These are phyloP conservation scores for Fusarium chlamydosporum DNA, from an alignment of 2,329 filamentous ascomycete genomes.

Conservation along the genomic window DNA sequence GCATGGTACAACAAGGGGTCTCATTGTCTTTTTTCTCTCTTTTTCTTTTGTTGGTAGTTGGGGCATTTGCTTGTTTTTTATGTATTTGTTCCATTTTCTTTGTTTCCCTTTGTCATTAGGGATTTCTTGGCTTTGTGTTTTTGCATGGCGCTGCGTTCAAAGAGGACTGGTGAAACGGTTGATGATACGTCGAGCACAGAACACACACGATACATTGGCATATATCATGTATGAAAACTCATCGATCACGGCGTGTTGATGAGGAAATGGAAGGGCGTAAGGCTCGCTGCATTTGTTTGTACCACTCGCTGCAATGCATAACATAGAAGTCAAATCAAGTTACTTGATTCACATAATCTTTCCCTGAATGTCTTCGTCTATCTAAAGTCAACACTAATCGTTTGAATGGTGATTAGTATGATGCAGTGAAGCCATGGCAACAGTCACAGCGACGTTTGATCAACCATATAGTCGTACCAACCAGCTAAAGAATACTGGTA, in stretches of 20 bases:
- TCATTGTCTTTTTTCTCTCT: slow-evolving; percentile 25
- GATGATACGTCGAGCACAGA: slow-evolving; percentile 35
- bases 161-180: slow-evolving; percentile 40
- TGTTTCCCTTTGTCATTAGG: slow-evolving; percentile 15
- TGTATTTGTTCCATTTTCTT: slow-evolving; percentile 10
- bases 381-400: background rate
- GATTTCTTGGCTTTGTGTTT: slow-evolving; percentile 25
- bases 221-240: slow-evolving; percentile 34
- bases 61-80: slow-evolving; percentile 5
- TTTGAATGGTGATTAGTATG: background rate
- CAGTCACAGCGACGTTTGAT: background rate
- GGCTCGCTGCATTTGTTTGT: slow-evolving; percentile 26
- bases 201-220: slow-evolving; percentile 38
- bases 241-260: slow-evolving; percentile 23
- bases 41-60: slow-evolving; percentile 19
- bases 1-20: slow-evolving; percentile 26
- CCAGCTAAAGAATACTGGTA: too few species aligned
- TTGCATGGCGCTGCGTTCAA: slow-evolving; percentile 48
- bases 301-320: slow-evolving; percentile 21
- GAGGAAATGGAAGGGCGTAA: slow-evolving; percentile 13
- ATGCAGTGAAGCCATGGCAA: background rate
- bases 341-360: slow-evolving; percentile 17
- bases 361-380: background rate
- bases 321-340: slow-evolving; percentile 31
- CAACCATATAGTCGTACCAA: too few species aligned